phyloP scores from a whole-genome alignment of 192 early-diverging fungal genomes.

The Podila clonocystis region DNA sequence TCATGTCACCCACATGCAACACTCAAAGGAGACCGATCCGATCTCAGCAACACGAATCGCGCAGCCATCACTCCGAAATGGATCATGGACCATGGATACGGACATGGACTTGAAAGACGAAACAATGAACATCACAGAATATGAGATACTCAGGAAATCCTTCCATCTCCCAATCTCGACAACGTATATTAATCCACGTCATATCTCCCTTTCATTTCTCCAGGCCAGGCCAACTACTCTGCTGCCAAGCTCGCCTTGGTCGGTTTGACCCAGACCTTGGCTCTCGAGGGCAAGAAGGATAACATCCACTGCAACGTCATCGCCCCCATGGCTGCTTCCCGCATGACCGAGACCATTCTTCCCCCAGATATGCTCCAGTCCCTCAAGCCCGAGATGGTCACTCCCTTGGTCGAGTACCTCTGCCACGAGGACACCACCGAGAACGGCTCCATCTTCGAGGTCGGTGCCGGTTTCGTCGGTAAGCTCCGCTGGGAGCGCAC shows the following conservation, averaged over 20 bases:
- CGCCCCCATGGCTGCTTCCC: conserved; percentile 96
- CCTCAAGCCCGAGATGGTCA: conserved; percentile 97
- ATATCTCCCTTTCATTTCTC: background rate
- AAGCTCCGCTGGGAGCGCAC: conserved; percentile 97
- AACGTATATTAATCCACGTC: background rate
- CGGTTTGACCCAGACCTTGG: conserved; percentile 91
- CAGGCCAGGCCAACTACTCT: conserved; percentile 78
- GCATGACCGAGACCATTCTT: conserved; percentile 98
- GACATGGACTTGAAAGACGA: background rate
- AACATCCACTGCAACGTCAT: conserved; percentile 95
- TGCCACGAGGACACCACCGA: conserved; percentile 87
- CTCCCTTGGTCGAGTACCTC: conserved; percentile 93
- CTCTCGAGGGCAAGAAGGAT: conserved; percentile 93
- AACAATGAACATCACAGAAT: too few species aligned
- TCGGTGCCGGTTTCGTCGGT: conserved; percentile 93
- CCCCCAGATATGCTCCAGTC: conserved; percentile 95
- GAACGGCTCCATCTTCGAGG: conserved; percentile 95
- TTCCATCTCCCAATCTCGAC: too few species aligned
- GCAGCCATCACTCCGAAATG: background rate
- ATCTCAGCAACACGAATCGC: background rate
- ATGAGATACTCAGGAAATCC: too few species aligned
- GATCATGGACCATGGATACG: background rate
- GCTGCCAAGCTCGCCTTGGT: conserved; percentile 94
- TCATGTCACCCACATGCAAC: conserved; percentile 10
- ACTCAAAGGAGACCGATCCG: background rate